phyloP scores from a whole-genome alignment of 257 asterid species.

The Ocimum tenuiflorum region DNA sequence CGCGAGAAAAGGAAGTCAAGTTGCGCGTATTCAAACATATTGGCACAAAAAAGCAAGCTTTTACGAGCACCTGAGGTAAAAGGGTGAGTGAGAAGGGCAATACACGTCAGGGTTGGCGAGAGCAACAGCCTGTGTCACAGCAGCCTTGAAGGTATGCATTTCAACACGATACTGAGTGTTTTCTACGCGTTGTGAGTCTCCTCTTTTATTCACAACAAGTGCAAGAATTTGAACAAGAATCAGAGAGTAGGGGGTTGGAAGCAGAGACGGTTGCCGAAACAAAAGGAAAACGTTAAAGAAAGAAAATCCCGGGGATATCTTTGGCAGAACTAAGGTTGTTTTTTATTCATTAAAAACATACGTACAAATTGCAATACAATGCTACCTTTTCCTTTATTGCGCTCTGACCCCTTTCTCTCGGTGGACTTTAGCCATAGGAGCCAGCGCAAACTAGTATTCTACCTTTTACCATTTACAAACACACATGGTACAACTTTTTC shows the following conservation, averaged over 20 bases:
- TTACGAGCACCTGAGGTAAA: conserved; percentile 50
- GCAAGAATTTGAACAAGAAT: conserved; percentile 14
- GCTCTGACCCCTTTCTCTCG: conserved; percentile 23
- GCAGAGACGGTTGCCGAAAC: conserved; percentile 8
- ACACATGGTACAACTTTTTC: too few species aligned
- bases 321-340: conserved; percentile 26
- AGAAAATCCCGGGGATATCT: conserved; percentile 37
- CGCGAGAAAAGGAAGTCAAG: background rate
- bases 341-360: conserved; percentile 24
- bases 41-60: background rate
- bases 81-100: conserved; percentile 47
- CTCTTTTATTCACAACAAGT: background rate
- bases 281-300: conserved; percentile 14
- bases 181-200: background rate
- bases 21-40: background rate
- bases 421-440: background rate
- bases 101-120: conserved; percentile 44
- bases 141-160: conserved; percentile 54
- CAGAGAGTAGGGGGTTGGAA: background rate
- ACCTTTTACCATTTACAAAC: background rate
- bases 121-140: conserved; percentile 22
- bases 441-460: background rate
- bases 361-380: conserved; percentile 7
- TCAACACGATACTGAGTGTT: conserved; percentile 17
- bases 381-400: conserved; percentile 34